Evolutionary conservation across 805 yeast genomes (phyloP), one percentile per base, ranked within the genome.

Genomic region (Ogataea zsoltii): DNA sequence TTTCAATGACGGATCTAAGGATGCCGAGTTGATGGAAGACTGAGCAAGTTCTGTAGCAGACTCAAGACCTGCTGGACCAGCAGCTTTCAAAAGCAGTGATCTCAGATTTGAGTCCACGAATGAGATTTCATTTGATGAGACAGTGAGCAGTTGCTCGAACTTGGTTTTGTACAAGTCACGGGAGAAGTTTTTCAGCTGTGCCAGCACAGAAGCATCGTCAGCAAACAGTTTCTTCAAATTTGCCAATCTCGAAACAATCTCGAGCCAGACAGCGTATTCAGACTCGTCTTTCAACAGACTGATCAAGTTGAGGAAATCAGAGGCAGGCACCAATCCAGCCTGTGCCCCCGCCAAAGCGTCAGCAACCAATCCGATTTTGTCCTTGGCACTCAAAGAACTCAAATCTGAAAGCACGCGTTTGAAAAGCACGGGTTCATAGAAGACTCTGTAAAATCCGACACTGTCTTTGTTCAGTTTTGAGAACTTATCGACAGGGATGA

Each of bases 241-340:
- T 15, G 56, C 57, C 33, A 81, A 57, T 16, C 77, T 61, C 26
- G 68, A 65, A 18, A 72, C 61, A 34, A 81, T 66, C 56, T 79
- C 82, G 18, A 66, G 61, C 88, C 88, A 82, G 37, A 79, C 81
- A 38, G 74, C 70, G 51, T 66, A 71, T 31, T 71, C 70, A 4
- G 61, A 56, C 47, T 70, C 74, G 29, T 67, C 45, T 14, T 67
- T 61, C 15, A 67, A 60, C 6, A 63, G 51, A 42, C 62, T 58
- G 14, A 76, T 58, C 33, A 79, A 63, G 38, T 71, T 63, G 61
- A 80, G 68, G 35, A 78, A 70, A 10, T 75, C 67, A 7, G 72
- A 57, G 1, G 80, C 72, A 17, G 64, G 57, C 17, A 63, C 50
- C 29, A 67, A 57, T 5, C 81, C 82, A 1, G 81, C 68, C 42